Base-by-base conservation (phyloP, 1,284 basidiomycete genomes). In the Pseudozyma thailandica region DNA sequence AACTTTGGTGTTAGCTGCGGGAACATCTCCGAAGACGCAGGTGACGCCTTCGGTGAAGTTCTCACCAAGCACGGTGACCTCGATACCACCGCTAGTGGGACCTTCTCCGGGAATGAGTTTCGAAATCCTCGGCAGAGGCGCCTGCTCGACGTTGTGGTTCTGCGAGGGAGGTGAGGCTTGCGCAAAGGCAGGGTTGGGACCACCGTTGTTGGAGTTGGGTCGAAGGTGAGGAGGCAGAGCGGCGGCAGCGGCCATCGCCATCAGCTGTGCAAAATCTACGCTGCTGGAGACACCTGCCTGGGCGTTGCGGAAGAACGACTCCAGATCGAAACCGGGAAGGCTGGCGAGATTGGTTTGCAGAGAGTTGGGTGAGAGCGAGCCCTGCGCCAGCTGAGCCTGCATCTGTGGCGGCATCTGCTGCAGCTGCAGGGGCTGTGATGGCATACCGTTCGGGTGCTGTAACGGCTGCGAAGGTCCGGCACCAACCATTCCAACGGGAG, bases 11-110 rank as follows among this genome's bases (percentile, higher is more conserved):
- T 90, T 90, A 52, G 89, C 90, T 4, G 94, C 91, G 2, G 89
- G 84, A 6, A 89, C 87, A 68, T 92, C 92, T 27, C 95, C 95
- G 83, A 98, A 98, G 6, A 93, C 85, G 77, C 93, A 92, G 51
- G 90, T 84, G 46, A 86, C 82, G 33, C 85, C 85, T 12, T 84
- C 85, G 16, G 82, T 76, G 85, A 99, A 98, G 44, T 82, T 78
- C 48, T 79, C 77, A 21, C 96, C 96, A 2, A 97, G 88, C 6
- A 98, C 86, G 0, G 96, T 98, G 21, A 99, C 91, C 82, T 96
- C 93, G 70, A 93, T 93, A 1, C 96, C 96, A 28, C 95, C 95
- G 27, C 69, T 72, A 16, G 78, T 81, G 50, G 95, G 94, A 7
- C 96, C 95, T 74, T 91, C 89, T 50, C 90, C 90, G 0, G 95